These are phyloP conservation scores for Nakazawaea ishiwadae DNA, from an alignment of 805 yeast species.

Conservation along the genomic window DNA sequence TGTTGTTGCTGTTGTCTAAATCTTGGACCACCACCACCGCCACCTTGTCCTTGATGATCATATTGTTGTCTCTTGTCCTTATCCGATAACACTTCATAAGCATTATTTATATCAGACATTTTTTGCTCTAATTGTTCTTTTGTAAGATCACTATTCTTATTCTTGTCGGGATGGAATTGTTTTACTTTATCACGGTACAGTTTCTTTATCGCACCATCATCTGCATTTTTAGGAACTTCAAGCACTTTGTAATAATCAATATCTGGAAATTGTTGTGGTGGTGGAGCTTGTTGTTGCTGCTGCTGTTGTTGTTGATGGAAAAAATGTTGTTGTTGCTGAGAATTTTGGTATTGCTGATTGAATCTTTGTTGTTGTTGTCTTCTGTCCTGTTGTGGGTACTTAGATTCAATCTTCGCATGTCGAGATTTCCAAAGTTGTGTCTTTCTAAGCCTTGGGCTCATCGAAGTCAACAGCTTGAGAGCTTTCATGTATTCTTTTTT, in stretches of 20 bases:
- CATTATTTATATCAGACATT: slow-evolving; percentile 91
- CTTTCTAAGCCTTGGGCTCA: slow-evolving; percentile 31
- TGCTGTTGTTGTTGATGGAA: slow-evolving; percentile 26
- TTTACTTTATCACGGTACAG: slow-evolving; percentile 78
- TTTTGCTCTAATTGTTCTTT: slow-evolving; percentile 69
- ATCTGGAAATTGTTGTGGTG: slow-evolving; percentile 30
- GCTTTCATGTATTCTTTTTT: slow-evolving; percentile 33
- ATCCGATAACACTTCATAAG: slow-evolving; percentile 79
- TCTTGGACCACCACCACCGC: background rate
- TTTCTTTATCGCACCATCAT: slow-evolving; percentile 65
- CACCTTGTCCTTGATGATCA: slow-evolving; percentile 34
- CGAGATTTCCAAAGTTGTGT: slow-evolving; percentile 35
- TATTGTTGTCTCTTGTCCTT: slow-evolving; percentile 59
- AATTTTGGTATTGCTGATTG: slow-evolving; percentile 42
- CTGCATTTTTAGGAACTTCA: slow-evolving; percentile 64
- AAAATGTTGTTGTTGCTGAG: slow-evolving; percentile 27
- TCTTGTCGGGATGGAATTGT: slow-evolving; percentile 90
- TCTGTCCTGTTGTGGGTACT: slow-evolving; percentile 19
- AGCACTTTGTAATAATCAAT: slow-evolving; percentile 77
- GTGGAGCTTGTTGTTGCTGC: slow-evolving; percentile 23
- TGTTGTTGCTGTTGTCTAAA: slow-evolving; percentile 1
- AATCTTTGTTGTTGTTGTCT: slow-evolving; percentile 37
- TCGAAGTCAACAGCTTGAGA: slow-evolving; percentile 27
- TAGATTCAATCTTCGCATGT: slow-evolving; percentile 27
- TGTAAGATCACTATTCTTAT: slow-evolving; percentile 56